Percentiles rank a stretch among this genome's conserved stretches.
These are phyloP conservation scores for Asterella californica DNA, from an alignment of 225 moss, liverwort and hornwort species.

Conservation along the genomic window DNA sequence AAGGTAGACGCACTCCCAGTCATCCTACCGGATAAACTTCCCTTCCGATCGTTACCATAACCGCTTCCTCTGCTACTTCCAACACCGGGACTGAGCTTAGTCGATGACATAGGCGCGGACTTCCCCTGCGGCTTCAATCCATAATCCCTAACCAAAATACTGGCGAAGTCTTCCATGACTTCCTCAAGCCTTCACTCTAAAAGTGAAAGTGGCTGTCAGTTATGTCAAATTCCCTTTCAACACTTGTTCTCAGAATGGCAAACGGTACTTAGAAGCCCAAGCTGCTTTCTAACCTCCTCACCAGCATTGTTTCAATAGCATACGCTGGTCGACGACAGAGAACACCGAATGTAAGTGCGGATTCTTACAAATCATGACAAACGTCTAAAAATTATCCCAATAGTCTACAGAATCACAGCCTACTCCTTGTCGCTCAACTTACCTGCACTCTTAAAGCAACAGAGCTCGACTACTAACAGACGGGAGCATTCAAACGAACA, in stretches of 20 bases:
- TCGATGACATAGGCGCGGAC: conserved; percentile 74
- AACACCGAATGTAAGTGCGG: conserved; percentile 1
- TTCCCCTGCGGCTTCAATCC: conserved; percentile 96
- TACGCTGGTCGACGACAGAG: conserved; percentile 13
- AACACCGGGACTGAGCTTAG: conserved; percentile 35
- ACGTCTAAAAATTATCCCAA: background rate
- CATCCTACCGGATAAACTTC: conserved; percentile 54
- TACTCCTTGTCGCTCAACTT: background rate
- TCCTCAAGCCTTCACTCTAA: conserved; percentile 23
- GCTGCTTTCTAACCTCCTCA: conserved; percentile 23
- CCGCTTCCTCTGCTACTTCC: conserved; percentile 27
- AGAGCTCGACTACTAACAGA: background rate
- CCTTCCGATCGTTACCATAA: conserved; percentile 29
- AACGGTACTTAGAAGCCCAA: conserved; percentile 20
- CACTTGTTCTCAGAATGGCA: conserved; percentile 8
- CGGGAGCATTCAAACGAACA: background rate
- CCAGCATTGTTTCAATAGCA: conserved; percentile 30
- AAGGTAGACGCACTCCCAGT: conserved; percentile 33
- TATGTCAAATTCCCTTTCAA: conserved; percentile 25
- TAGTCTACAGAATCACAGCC: background rate
- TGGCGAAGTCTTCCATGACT: conserved; percentile 91
- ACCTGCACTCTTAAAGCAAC: too few species aligned
- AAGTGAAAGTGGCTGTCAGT: conserved; percentile 10
- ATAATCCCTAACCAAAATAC: conserved; percentile 91
- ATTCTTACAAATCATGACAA: background rate